Conservation (phyloP, 306 rosid genomes). For the Prunus mume region DNA sequence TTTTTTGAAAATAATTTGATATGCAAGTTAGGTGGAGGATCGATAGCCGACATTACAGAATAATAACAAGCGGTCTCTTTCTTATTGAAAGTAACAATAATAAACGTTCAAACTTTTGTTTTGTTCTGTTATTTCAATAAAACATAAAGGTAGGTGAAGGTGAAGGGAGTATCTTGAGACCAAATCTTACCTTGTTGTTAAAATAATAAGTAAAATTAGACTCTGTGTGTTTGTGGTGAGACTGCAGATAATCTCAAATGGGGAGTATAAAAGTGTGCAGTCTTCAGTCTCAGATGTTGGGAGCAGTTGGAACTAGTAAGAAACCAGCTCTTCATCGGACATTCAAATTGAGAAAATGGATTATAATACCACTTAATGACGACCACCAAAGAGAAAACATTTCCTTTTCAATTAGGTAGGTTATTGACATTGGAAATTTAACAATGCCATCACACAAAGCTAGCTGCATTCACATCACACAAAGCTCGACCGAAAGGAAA, state of each 20-base stretch:
- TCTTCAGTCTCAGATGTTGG: too few relatives aligned
- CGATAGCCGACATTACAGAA: neutral
- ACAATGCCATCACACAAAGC: too few relatives aligned
- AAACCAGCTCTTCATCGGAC: too few relatives aligned
- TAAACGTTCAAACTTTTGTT: neutral
- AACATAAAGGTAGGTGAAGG: neutral
- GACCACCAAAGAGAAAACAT: too few relatives aligned
- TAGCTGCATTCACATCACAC: too few relatives aligned
- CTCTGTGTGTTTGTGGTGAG: neutral
- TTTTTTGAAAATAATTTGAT: neutral
- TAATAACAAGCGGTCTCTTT: neutral
- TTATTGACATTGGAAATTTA: too few relatives aligned
- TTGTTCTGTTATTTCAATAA: neutral
- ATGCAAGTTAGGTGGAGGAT: neutral
- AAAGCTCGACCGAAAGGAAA: too few relatives aligned
- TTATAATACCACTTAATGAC: too few relatives aligned
- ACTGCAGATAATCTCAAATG: constrained; percentile 27
- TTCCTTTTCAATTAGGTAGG: too few relatives aligned
- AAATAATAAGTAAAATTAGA: neutral
- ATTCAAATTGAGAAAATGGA: too few relatives aligned
- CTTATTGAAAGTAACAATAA: neutral
- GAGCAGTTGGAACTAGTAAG: too few relatives aligned
- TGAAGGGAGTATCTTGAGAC: neutral
- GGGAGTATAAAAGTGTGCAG: constrained; percentile 35
- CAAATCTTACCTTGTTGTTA: neutral